phyloP scores from a whole-genome alignment of 257 asterid genomes.

The Phtheirospermum japonicum region DNA sequence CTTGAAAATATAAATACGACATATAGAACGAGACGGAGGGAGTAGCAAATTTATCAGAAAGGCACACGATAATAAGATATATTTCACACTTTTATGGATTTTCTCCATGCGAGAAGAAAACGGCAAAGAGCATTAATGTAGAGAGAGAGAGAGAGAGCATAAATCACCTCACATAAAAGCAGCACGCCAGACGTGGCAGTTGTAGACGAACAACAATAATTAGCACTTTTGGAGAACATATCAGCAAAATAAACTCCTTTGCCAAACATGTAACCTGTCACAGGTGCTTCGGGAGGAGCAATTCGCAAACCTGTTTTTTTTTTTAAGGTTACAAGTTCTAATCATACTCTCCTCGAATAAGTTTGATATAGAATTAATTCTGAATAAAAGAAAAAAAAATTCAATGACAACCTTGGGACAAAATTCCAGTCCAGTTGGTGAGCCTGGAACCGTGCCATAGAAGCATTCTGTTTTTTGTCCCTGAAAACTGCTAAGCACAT shows the following conservation, averaged over 20 bases:
- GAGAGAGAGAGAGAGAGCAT: conserved; percentile 10
- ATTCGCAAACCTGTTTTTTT: conserved; percentile 70
- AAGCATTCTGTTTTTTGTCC: conserved; percentile 75
- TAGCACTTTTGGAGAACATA: conserved; percentile 98
- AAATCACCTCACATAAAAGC: conserved; percentile 78
- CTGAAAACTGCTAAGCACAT: conserved; percentile 50
- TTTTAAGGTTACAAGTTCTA: conserved; percentile 18
- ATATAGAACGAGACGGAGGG: no score
- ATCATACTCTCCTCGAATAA: conserved; percentile 17
- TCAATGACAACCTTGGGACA: conserved; percentile 85
- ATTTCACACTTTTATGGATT: neutral
- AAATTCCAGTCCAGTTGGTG: conserved; percentile 91
- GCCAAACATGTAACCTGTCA: conserved; percentile 93
- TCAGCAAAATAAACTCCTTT: conserved; percentile 98
- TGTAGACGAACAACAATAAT: conserved; percentile 59
- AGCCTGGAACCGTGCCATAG: conserved; percentile 98
- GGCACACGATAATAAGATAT: neutral
- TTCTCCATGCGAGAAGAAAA: no score
- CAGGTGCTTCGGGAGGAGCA: conserved; percentile 99
- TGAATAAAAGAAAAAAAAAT: neutral
- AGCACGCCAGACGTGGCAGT: conserved; percentile 59
- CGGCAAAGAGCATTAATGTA: no score
- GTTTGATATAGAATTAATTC: conserved; percentile 1
- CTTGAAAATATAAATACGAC: no score
- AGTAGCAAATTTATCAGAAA: no score